Conservation (phyloP, 176 grass and related monocot species). For the Carex cristatella region DNA sequence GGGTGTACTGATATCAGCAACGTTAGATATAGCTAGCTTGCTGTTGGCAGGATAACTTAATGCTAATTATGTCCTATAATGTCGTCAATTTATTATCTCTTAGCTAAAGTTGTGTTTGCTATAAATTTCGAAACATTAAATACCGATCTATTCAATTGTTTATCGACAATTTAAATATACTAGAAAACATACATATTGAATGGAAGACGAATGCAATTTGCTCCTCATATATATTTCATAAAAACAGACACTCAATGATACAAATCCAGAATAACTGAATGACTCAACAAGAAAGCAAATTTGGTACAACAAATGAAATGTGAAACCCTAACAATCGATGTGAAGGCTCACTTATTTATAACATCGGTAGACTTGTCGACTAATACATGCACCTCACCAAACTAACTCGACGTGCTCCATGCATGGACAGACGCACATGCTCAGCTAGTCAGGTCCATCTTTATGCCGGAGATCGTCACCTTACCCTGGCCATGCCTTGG, state of each 20-base stretch:
- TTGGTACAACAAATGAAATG: neutral
- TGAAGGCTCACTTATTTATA: slow-evolving; percentile 4
- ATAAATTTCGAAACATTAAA: neutral
- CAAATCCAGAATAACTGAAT: neutral
- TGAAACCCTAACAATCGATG: neutral
- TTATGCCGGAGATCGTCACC: neutral
- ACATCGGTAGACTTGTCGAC: neutral
- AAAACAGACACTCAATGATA: neutral
- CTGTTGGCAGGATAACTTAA: no score
- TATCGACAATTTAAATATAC: neutral
- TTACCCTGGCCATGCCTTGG: neutral
- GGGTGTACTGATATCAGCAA: neutral
- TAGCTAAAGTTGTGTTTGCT: neutral
- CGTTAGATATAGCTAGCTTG: neutral
- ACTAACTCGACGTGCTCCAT: neutral
- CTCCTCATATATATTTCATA: neutral
- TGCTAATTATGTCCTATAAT: no score
- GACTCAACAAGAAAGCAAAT: neutral
- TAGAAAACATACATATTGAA: neutral
- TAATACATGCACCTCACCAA: neutral
- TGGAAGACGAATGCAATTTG: neutral
- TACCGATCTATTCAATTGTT: neutral
- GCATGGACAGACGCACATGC: neutral
- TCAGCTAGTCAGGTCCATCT: neutral
- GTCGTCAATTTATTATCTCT: no score